Conservation (phyloP, 2,329 filamentous ascomycete genomes). For the Dactylonectria estremocensis region DNA sequence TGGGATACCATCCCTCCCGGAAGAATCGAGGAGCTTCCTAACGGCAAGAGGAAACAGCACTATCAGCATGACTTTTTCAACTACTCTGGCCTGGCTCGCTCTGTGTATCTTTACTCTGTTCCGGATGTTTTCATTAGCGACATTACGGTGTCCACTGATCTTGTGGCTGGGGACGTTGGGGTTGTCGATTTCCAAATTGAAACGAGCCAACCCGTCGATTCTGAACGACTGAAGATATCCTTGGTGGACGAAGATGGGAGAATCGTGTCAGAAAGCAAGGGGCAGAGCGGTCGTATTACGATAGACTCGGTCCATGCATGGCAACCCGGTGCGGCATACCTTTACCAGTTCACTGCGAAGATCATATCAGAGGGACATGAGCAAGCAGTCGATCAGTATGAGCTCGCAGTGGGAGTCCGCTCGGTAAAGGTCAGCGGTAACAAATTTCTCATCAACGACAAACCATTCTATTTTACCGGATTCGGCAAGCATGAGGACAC, state of each 20-base stretch:
- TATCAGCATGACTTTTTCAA: constrained; percentile 40
- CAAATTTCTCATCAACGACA: constrained; percentile 31
- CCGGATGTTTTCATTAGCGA: constrained; percentile 23
- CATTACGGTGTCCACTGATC: constrained; percentile 19
- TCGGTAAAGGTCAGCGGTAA: constrained; percentile 28
- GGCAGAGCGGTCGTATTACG: background rate
- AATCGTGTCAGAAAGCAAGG: background rate
- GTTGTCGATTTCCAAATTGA: background rate
- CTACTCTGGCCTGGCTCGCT: constrained; percentile 31
- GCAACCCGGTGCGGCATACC: constrained; percentile 34
- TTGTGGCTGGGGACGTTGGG: constrained; percentile 8
- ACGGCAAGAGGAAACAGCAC: constrained; percentile 31
- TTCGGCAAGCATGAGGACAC: constrained; percentile 36
- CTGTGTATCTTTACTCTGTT: constrained; percentile 23
- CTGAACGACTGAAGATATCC: background rate
- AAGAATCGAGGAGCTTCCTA: constrained; percentile 18
- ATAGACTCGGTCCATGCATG: constrained; percentile 25
- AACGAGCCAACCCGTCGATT: background rate
- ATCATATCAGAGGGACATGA: constrained; percentile 17
- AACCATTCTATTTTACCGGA: constrained; percentile 36
- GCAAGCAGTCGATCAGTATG: constrained; percentile 19
- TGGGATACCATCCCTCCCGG: constrained; percentile 34
- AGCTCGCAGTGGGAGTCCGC: constrained; percentile 24
- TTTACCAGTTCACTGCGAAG: constrained; percentile 25
- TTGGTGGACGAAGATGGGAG: constrained; percentile 25